Percentiles rank a stretch among this genome's conserved stretches.
Evolutionary conservation across 192 early-diverging fungal species (phyloP).

Genomic region (Coemansia pectinata): DNA sequence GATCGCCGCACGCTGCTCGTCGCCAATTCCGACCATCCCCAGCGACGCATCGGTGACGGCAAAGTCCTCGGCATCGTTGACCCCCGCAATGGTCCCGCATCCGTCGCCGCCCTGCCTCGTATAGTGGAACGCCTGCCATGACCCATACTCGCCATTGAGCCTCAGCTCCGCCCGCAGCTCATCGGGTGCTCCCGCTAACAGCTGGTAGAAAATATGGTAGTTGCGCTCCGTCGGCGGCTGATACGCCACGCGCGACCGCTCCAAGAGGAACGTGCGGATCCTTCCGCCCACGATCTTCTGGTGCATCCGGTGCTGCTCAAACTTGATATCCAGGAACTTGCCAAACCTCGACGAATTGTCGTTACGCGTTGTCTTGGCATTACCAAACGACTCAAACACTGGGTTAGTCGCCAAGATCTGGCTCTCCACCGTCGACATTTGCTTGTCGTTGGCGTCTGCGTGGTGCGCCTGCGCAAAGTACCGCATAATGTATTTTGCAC

Average conservation of each 20-base stretch:
- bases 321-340: slow-evolving; percentile 85
- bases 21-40: slow-evolving; percentile 82
- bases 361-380: slow-evolving; percentile 76
- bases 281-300: slow-evolving; percentile 84
- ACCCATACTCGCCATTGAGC: slow-evolving; percentile 65
- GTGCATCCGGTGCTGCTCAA: slow-evolving; percentile 64
- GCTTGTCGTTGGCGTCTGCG: slow-evolving; percentile 53
- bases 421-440: slow-evolving; percentile 50
- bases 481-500: slow-evolving; percentile 97
- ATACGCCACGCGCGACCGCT: slow-evolving; percentile 79
- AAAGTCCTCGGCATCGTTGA: slow-evolving; percentile 66
- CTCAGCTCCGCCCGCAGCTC: slow-evolving; percentile 75
- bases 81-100: slow-evolving; percentile 47
- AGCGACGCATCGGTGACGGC: slow-evolving; percentile 73
- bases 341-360: slow-evolving; percentile 87
- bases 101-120: slow-evolving; percentile 54
- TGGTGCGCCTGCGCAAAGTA: slow-evolving; percentile 89
- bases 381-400: slow-evolving; percentile 89
- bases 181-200: slow-evolving; percentile 75
- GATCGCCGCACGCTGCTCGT: slow-evolving; percentile 74
- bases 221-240: slow-evolving; percentile 72
- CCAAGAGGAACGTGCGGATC: slow-evolving; percentile 83
- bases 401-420: slow-evolving; percentile 72
- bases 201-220: slow-evolving; percentile 97
- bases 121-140: slow-evolving; percentile 57